Base-by-base conservation (phyloP, 2,329 filamentous ascomycete genomes). In the Arthroderma sp. region DNA sequence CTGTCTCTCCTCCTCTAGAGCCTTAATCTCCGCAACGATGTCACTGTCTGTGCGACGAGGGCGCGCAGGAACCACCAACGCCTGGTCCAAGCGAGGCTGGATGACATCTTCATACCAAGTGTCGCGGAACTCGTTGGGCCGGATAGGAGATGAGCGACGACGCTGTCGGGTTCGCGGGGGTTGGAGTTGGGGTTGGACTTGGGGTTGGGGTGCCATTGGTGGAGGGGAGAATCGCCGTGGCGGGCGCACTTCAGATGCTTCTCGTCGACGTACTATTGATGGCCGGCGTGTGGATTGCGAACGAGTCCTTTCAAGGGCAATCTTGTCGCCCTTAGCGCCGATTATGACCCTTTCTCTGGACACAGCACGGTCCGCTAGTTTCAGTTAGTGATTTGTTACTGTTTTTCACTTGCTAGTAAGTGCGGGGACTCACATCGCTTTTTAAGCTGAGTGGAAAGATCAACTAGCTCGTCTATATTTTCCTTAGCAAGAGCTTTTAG, bases 381-480 rank as follows among this genome's bases (percentile, higher is more conserved):
- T 27, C 4, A 28, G 30, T 27, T 29, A 28, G 29, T n/a, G 33
- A 10, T 22, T 27, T 5, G n/a, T 4, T 28, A 6, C 4, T 40
- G 36, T 22, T 29, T 9, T n/a, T 3, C 22, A 7, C 10, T 37
- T 44, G 22, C 40, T 30, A 31, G 28, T 37, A 38, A 29, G 30
- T 29, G 11, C 15, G 36, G 28, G 56, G 57, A 47, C 55, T 58
- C 45, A 64, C 58, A 30, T 82, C 78, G 56, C 87, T 83, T 62
- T 85, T 93, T 22, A 22, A 22, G 15, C 15, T 22, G 15, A 22
- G 15, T 22, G 15, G 15, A 8, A 47, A 37, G 27, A 9, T 78
- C 81, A 55, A 95, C 83, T 38, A 95, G 73, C 56, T 93, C 83
- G 54, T 95, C 87, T 50, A 95, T 95, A 55, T 94, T 86, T 11